Conservation (phyloP, 768 basidiomycete species). For the button mushroom (Agaricus bisporus) region DNA sequence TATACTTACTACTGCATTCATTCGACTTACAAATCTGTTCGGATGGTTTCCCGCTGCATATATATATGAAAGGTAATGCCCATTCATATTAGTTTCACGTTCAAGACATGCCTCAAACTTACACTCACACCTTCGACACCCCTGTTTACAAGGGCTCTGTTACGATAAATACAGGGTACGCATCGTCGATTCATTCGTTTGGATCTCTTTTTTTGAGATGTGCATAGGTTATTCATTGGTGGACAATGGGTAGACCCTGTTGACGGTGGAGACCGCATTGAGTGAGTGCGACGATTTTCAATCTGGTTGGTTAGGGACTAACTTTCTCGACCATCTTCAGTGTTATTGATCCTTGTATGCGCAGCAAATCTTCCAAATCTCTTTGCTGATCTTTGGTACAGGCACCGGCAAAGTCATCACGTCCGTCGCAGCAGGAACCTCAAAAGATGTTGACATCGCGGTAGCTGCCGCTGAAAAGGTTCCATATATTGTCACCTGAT, state of each 20-base stretch:
- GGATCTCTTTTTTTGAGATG: neutral
- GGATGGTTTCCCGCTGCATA: no score
- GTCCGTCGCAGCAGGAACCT: constrained; percentile 49
- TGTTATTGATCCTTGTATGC: constrained; percentile 50
- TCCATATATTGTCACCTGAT: neutral
- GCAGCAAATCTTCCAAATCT: neutral
- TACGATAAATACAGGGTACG: constrained; percentile 18
- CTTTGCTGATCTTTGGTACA: constrained; percentile 17
- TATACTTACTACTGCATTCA: no score
- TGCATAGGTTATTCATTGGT: constrained; percentile 58
- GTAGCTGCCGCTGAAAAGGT: constrained; percentile 63
- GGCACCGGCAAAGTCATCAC: constrained; percentile 62
- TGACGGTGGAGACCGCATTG: constrained; percentile 48
- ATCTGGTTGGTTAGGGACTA: no score
- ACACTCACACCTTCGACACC: constrained; percentile 18
- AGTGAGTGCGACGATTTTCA: constrained; percentile 36
- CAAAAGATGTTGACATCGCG: constrained; percentile 71
- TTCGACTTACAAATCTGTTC: no score
- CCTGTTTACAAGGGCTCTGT: constrained; percentile 15
- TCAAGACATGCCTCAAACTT: constrained; percentile 15
- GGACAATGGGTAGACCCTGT: constrained; percentile 59
- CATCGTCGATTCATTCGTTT: neutral
- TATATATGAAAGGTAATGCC: no score
- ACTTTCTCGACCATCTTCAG: constrained; percentile 22
- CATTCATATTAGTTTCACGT: no score